Evolutionary conservation across 2,329 filamentous ascomycete species (phyloP), one percentile per base, ranked within the genome.

Genomic region (Venturiaceae sp.): DNA sequence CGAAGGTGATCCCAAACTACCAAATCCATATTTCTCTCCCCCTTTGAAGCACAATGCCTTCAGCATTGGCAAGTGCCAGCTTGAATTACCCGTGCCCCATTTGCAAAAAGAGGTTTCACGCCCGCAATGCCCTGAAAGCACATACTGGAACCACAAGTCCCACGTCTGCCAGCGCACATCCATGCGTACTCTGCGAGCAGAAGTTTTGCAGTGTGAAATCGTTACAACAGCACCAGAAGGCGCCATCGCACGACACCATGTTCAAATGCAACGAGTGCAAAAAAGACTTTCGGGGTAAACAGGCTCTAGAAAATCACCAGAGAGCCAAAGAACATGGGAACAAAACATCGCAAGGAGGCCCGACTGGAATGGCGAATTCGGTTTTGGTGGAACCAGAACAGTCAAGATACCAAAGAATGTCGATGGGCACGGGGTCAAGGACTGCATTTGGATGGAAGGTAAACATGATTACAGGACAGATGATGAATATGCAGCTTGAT

Each of bases 261-360:
- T 55, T 55, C 32, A 55, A 55, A 44, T 55, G 53, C 53, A 30
- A 55, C 53, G 34, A 36, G 34, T 55, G 53, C 33, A 9, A 11
- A 11, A 55, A 28, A 11, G 9, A 9, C 26, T 55, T 55, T 33
- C 19, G 32, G 19, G 26, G 16, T 21, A 55, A n/a, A 46, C 6
- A 55, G 53, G 53, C 16, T 19, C 26, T 52, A 11, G 21, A 44
- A 16, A 19, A 55, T 32, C 53, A 55, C 32, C 53, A 46, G 32
- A 55, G 19, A 30, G 53, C 23, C 19, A 19, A 41, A 11, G 14
- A 30, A 26, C 33, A 55, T 39, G n/a, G n/a, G 14, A 30, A 26
- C 16, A 55, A 21, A 9, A n/a, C 9, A 14, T 55, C 53, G 53
- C n/a, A 9, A 13, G 32, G 53, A 44, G 33, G 14, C n/a, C 34